Conservation (phyloP, 2,329 filamentous ascomycete genomes). For the Plenodomus lindquistii region DNA sequence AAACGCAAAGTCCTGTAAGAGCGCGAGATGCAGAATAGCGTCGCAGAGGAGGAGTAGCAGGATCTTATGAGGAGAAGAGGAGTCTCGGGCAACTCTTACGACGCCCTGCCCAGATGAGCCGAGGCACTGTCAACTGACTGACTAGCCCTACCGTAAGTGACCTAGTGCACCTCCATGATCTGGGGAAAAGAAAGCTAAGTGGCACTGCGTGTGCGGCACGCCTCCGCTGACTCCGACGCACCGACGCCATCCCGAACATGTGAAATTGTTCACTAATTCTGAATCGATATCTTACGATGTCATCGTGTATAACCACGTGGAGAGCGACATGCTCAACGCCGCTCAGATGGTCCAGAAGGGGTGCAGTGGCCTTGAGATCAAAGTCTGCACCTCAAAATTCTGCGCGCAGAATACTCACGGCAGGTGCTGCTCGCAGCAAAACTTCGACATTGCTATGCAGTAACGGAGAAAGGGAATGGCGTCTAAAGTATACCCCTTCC, state of each 20-base stretch:
- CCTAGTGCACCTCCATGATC: conserved; percentile 1
- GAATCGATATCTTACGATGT: conserved; percentile 3
- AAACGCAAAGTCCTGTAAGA: conserved; percentile 1
- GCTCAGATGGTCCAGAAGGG: neutral
- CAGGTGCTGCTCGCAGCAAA: neutral
- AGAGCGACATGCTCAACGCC: neutral
- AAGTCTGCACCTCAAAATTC: no score
- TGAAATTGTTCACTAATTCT: conserved; percentile 5
- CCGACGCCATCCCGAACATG: conserved; percentile 22
- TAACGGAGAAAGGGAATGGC: no score
- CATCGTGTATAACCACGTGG: conserved; percentile 2
- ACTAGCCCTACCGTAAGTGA: neutral
- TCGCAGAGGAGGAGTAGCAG: conserved; percentile 11
- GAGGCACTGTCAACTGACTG: conserved; percentile 18
- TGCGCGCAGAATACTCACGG: neutral
- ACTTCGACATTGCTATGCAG: neutral
- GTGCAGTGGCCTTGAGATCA: neutral
- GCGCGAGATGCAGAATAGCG: neutral
- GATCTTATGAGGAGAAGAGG: conserved; percentile 25
- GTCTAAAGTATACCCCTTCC: neutral
- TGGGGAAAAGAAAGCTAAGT: conserved; percentile 12
- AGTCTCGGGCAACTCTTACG: conserved; percentile 22
- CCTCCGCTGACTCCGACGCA: neutral
- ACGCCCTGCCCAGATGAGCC: conserved; percentile 32
- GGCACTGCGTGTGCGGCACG: no score